phyloP scores from a whole-genome alignment of 1,284 basidiomycete species.

The Ceratobasidium sp. region DNA sequence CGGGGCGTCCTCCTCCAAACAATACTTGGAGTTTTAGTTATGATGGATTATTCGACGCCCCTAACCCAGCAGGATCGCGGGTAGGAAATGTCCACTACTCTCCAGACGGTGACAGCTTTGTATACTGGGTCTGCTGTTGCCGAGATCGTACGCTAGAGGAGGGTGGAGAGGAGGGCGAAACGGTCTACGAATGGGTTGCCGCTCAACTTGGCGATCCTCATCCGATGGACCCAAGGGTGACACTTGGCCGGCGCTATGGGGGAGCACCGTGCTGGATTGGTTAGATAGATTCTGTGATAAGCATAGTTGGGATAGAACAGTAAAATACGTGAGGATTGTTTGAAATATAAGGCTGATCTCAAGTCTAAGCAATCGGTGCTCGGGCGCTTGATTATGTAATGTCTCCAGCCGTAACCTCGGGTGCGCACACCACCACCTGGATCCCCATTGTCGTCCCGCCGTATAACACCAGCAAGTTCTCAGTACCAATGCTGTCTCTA shows the following conservation, averaged over 20 bases:
- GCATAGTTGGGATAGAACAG: no score
- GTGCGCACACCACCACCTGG: no score
- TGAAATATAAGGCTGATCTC: no score
- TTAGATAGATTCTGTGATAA: background rate
- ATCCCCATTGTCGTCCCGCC: no score
- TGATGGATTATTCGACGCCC: background rate
- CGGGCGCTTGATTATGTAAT: no score
- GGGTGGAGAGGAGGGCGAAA: background rate
- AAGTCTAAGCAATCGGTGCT: no score
- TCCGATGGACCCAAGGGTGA: background rate
- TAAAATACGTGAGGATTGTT: no score
- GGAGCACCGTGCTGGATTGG: background rate
- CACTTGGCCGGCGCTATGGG: background rate
- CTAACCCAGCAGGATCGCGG: background rate
- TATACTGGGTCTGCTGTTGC: background rate
- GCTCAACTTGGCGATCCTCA: background rate
- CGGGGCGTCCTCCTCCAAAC: background rate
- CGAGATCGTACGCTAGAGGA: background rate
- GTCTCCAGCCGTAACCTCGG: no score
- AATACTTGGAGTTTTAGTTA: background rate
- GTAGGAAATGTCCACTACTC: background rate
- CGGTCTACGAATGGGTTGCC: background rate
- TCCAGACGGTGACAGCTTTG: background rate
- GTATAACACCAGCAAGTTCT: no score
- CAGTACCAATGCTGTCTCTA: no score